Base-by-base conservation (phyloP, 257 asterid genomes). In the Gardenia jasminoides region DNA sequence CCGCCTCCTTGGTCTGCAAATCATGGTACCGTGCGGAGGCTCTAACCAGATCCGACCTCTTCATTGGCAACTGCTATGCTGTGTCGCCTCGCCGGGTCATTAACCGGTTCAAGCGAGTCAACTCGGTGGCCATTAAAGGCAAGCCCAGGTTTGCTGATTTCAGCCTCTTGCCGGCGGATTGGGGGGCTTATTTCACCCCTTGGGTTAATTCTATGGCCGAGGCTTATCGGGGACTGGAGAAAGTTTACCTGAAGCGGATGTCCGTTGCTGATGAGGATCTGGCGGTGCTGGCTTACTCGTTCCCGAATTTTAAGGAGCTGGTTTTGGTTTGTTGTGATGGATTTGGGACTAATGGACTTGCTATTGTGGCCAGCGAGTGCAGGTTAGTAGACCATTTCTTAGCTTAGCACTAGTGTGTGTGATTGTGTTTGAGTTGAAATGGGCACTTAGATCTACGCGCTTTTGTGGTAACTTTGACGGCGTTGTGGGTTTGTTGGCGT, bases 91-190 rank as follows among this genome's bases (percentile, higher is more conserved):
- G 56, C 67, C 87, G 90, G 26, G 88, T 86, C 58, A 79, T 82
- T 70, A 54, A 70, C 73, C 90, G 91, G 12, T 88, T 88, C 76
- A 64, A 46, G 66, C 79, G 83, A 74, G 82, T 88, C 31, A 88
- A 77, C 65, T 81, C 88, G 62, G 84, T 88, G 47, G 75, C 81
- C 0, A 78, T 88, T 4, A 88, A 88, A 76, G 91, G 91, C 44
- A 86, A 81, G 76, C 91, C 91, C 13, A 62, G 91, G 81, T 88
- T 88, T 67, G 88, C 91, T 36, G 91, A 88, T 67, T 88, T 88
- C 58, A 80, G 88, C 73, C 83, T 88, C 59, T 76, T 88, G 67
- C 91, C 90, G 3, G 85, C 81, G 7, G 84, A 84, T 41, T 88
- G 91, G 91, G 91, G 90, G 44, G 90, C 91, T 48, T 80, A 85